phyloP scores from a whole-genome alignment of 768 basidiomycete genomes.

The Lepiota venenata region DNA sequence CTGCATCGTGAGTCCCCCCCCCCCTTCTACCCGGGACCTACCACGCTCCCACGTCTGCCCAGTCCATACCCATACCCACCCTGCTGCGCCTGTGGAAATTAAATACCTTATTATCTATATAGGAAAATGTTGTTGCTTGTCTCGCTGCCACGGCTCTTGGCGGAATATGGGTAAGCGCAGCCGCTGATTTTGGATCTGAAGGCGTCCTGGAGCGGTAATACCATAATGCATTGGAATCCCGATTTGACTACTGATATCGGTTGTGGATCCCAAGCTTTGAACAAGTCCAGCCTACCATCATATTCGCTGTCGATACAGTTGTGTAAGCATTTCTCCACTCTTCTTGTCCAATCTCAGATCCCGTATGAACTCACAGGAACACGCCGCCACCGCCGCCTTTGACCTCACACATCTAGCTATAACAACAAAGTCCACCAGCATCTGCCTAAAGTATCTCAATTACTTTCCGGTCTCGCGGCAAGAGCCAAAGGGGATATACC shows the following conservation, averaged over 20 bases:
- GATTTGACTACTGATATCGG: slow-evolving; percentile 3
- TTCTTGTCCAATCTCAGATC: slow-evolving; percentile 10
- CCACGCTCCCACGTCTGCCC: slow-evolving; percentile 6
- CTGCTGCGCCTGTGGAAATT: slow-evolving; percentile 5
- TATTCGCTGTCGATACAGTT: slow-evolving; percentile 73
- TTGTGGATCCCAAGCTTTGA: slow-evolving; percentile 46
- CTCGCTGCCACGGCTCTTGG: slow-evolving; percentile 69
- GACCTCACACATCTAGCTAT: slow-evolving; percentile 42
- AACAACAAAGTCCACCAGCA: slow-evolving; percentile 70
- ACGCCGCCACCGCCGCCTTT: slow-evolving; percentile 9
- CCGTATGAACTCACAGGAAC: slow-evolving; percentile 1
- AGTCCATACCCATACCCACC: slow-evolving; percentile 10
- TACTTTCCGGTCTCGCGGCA: slow-evolving; percentile 51
- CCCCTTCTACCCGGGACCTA: slow-evolving; percentile 1
- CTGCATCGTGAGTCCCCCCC: slow-evolving; percentile 54
- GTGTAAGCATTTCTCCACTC: slow-evolving; percentile 40
- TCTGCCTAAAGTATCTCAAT: slow-evolving; percentile 54
- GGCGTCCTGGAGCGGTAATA: slow-evolving; percentile 70
- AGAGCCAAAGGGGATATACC: slow-evolving; percentile 27
- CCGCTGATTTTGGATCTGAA: slow-evolving; percentile 78
- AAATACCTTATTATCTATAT: slow-evolving; percentile 6
- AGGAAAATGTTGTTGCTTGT: slow-evolving; percentile 70
- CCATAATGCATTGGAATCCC: slow-evolving; percentile 1
- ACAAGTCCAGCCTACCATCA: slow-evolving; percentile 71
- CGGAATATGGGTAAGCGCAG: slow-evolving; percentile 82